phyloP scores from a whole-genome alignment of 176 grass and related monocot species.

The Poa annua region DNA sequence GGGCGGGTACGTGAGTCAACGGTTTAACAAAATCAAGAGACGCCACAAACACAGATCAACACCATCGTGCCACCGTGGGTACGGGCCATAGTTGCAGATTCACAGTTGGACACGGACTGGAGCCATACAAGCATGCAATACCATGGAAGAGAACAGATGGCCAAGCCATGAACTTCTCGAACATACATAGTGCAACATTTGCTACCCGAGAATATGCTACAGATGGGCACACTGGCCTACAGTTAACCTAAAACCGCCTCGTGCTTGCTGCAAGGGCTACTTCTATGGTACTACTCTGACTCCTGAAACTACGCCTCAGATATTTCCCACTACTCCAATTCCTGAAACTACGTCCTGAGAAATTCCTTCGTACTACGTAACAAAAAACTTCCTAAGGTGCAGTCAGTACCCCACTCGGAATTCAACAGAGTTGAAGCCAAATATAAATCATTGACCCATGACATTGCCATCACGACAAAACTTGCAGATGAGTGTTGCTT shows the following conservation, averaged over 20 bases:
- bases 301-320: conserved; percentile 28
- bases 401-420: conserved; percentile 6
- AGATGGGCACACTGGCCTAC: not conserved
- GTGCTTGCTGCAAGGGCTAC: conserved; percentile 9
- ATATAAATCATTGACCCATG: conserved; percentile 9
- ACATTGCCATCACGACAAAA: not conserved
- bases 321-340: not conserved
- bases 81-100: not conserved
- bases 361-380: not conserved
- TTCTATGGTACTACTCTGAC: conserved; percentile 26
- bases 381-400: conserved; percentile 17
- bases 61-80: not conserved
- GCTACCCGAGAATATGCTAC: conserved; percentile 6
- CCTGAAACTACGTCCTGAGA: conserved; percentile 30
- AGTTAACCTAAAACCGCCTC: conserved; percentile 18
- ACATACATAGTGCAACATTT: conserved; percentile 43
- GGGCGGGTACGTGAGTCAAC: not conserved
- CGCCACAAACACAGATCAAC: not conserved
- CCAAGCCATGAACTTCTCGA: not conserved
- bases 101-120: not conserved
- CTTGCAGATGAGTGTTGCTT: conserved; percentile 16
- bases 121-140: conserved; percentile 2
- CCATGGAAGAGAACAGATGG: conserved; percentile 6
- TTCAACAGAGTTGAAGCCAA: not conserved
- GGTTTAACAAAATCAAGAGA: not conserved